A percentile compares a stretch with the other conserved stretches of the same genome.
Conservation (phyloP, 2,329 filamentous ascomycete species). For the Cyphellophora attinorum region DNA sequence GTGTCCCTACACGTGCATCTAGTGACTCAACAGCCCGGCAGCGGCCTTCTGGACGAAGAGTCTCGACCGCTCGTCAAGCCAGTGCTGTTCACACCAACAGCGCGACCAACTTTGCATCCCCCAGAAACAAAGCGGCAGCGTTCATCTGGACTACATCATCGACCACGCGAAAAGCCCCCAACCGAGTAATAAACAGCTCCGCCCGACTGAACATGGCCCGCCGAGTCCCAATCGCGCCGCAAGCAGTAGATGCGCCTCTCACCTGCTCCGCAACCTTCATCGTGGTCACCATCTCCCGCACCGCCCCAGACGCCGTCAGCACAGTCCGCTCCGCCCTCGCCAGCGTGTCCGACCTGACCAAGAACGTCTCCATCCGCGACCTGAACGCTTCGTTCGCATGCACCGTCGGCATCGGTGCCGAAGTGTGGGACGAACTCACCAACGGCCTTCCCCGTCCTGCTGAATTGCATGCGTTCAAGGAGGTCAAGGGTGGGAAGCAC, state of each 20-base stretch:
- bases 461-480: constrained; percentile 38
- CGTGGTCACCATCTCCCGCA: constrained; percentile 34
- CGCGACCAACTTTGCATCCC: no score
- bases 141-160: no score
- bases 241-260: constrained; percentile 42
- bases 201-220: constrained; percentile 11
- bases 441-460: constrained; percentile 34
- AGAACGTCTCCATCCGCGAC: constrained; percentile 46
- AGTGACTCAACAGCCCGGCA: no score
- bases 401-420: constrained; percentile 46
- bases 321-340: constrained; percentile 38
- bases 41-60: no score
- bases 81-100: no score
- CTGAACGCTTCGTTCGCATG: constrained; percentile 37
- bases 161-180: no score
- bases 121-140: no score
- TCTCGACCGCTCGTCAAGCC: no score
- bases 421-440: constrained; percentile 41
- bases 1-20: no score
- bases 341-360: constrained; percentile 35
- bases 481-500: constrained; percentile 38
- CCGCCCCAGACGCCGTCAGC: constrained; percentile 22
- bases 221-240: constrained; percentile 28
- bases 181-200: no score
- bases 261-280: constrained; percentile 46